A percentile compares a stretch with the other conserved stretches of the same genome.
phyloP scores from a whole-genome alignment of 805 yeast species.

The Candida nemodendra region DNA sequence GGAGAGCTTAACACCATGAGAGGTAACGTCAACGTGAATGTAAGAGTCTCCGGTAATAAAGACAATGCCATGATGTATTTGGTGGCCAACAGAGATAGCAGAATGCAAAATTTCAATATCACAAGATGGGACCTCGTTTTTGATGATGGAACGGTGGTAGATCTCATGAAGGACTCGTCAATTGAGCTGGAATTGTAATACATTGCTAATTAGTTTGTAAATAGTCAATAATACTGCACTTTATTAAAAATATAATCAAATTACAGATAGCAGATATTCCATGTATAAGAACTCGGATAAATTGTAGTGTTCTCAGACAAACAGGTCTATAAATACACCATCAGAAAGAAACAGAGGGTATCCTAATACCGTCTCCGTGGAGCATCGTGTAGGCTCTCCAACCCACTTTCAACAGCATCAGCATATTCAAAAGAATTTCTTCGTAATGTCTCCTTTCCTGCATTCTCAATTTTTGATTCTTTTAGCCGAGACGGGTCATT shows the following conservation, averaged over 20 bases:
- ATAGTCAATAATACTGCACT: no score
- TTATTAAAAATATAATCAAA: no score
- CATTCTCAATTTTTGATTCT: constrained; percentile 19
- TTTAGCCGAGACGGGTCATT: neutral
- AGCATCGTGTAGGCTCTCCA: constrained; percentile 5
- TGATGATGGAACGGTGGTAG: constrained; percentile 40
- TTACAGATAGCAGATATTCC: neutral
- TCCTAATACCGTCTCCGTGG: no score
- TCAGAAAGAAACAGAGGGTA: no score
- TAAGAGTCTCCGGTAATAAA: constrained; percentile 67
- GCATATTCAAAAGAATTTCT: constrained; percentile 6
- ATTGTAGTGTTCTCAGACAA: no score
- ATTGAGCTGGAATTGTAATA: constrained; percentile 26
- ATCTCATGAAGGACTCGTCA: constrained; percentile 49
- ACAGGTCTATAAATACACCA: no score
- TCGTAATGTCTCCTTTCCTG: constrained; percentile 18
- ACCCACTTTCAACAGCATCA: constrained; percentile 3
- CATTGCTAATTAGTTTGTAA: no score
- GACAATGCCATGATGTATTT: constrained; percentile 55
- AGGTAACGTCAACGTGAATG: constrained; percentile 74
- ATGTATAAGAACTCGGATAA: neutral
- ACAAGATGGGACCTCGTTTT: constrained; percentile 61
- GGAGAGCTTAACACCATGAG: constrained; percentile 83
- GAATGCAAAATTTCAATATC: constrained; percentile 55
- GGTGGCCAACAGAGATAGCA: constrained; percentile 67